Conservation (phyloP, 176 grass and related monocot genomes). For the Puya raimondii region DNA sequence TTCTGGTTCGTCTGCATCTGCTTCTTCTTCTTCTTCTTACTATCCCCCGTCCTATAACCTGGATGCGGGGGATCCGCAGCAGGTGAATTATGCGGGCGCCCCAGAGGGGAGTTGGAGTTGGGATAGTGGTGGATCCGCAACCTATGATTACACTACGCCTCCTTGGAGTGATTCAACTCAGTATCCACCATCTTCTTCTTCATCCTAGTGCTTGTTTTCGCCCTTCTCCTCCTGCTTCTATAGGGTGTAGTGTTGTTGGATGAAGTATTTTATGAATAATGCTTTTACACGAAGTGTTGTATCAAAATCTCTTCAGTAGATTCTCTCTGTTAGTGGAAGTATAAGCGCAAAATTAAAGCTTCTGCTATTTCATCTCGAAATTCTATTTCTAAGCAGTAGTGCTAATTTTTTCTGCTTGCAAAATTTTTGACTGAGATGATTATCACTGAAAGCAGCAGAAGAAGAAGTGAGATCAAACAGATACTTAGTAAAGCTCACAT, state of each 20-base stretch:
- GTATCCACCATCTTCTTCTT: slow-evolving; percentile 25
- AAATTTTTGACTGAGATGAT: no score
- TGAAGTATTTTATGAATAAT: no score
- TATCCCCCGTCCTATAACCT: background rate
- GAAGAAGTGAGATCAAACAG: no score
- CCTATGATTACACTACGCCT: background rate
- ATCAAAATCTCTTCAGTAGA: no score
- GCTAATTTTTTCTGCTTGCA: no score
- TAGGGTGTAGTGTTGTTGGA: background rate
- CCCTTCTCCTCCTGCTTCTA: background rate
- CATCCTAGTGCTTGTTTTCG: background rate
- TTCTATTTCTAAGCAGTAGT: no score
- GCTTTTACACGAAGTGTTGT: no score
- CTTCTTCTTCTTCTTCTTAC: slow-evolving; percentile 2
- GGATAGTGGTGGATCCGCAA: slow-evolving; percentile 1
- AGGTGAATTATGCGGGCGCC: background rate
- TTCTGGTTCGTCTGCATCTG: background rate
- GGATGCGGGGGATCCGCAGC: background rate
- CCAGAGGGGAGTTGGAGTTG: background rate
- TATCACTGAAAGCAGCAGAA: no score
- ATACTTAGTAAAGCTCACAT: no score
- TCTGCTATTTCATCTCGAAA: no score
- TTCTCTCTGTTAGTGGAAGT: no score
- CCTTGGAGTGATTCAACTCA: slow-evolving; percentile 21
- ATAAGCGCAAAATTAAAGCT: no score